Percentiles rank a stretch among this genome's conserved stretches.
Evolutionary conservation across 2,329 filamentous ascomycete species (phyloP).

Genomic region (Akanthomyces muscarius): DNA sequence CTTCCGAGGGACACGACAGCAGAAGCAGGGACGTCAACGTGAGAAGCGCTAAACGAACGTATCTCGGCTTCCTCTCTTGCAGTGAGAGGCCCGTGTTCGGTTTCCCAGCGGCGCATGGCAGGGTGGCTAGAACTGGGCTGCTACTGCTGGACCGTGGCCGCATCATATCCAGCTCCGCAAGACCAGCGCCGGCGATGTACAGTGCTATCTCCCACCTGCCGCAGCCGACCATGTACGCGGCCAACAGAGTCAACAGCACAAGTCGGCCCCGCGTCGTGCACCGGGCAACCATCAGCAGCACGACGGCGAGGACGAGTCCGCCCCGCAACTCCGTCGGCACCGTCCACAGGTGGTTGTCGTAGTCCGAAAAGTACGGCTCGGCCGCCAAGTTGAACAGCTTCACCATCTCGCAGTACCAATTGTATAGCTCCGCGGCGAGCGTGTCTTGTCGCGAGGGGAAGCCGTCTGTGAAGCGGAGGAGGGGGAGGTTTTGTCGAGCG

Average conservation of each 20-base stretch:
- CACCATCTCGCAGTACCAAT: background rate
- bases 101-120: background rate
- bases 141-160: background rate
- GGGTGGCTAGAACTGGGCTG: background rate
- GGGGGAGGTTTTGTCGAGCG: background rate
- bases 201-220: background rate
- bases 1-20: background rate
- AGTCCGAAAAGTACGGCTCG: no score
- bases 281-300: background rate
- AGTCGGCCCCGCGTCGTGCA: background rate
- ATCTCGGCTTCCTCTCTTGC: background rate
- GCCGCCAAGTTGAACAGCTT: background rate
- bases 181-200: background rate
- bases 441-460: background rate
- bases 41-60: background rate
- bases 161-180: background rate
- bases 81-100: background rate
- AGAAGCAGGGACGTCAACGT: background rate
- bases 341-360: background rate
- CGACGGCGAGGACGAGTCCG: background rate
- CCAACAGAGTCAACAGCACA: background rate
- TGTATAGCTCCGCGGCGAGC: background rate
- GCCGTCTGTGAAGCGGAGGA: background rate
- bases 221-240: background rate
- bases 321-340: background rate